Conservation (phyloP, 2,329 filamentous ascomycete genomes). For the Tolypocladium sp. region DNA sequence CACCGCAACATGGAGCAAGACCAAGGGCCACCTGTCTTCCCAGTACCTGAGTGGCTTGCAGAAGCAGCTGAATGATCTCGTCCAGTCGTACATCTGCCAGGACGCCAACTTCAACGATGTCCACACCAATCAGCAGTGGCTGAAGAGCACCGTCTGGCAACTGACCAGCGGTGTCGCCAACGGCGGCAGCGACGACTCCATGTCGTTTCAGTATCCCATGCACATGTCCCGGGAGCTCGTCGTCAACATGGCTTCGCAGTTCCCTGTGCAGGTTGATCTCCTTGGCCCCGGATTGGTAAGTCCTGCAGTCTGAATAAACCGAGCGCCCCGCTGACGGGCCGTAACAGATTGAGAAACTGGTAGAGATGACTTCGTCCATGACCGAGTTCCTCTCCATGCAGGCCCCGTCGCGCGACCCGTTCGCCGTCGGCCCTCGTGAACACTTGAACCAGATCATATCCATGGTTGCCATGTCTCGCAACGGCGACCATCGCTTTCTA, state of each 20-base stretch:
- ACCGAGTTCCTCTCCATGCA: slow-evolving; percentile 64
- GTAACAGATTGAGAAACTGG: slow-evolving; percentile 63
- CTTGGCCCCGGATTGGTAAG: slow-evolving; percentile 65
- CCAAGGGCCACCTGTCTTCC: slow-evolving; percentile 45
- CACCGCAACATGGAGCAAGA: slow-evolving; percentile 58
- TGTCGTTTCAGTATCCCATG: slow-evolving; percentile 55
- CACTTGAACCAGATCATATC: slow-evolving; percentile 62
- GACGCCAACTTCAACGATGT: slow-evolving; percentile 48
- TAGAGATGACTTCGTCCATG: slow-evolving; percentile 66
- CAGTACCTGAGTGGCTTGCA: slow-evolving; percentile 50
- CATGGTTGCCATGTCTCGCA: slow-evolving; percentile 61
- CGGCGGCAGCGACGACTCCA: slow-evolving; percentile 36
- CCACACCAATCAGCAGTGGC: slow-evolving; percentile 53
- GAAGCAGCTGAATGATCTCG: slow-evolving; percentile 50
- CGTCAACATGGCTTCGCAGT: slow-evolving; percentile 57
- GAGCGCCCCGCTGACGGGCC: background rate
- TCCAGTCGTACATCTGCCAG: slow-evolving; percentile 41
- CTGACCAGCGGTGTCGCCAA: slow-evolving; percentile 43
- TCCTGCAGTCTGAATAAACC: slow-evolving; percentile 4
- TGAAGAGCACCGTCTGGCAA: slow-evolving; percentile 56
- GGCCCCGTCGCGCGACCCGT: slow-evolving; percentile 50
- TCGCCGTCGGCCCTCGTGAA: slow-evolving; percentile 60
- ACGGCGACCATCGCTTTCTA: slow-evolving; percentile 66
- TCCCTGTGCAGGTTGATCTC: slow-evolving; percentile 65
- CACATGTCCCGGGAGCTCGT: slow-evolving; percentile 55